Evolutionary conservation across 805 yeast genomes (phyloP).

Genomic region (Blastobotrys americana): DNA sequence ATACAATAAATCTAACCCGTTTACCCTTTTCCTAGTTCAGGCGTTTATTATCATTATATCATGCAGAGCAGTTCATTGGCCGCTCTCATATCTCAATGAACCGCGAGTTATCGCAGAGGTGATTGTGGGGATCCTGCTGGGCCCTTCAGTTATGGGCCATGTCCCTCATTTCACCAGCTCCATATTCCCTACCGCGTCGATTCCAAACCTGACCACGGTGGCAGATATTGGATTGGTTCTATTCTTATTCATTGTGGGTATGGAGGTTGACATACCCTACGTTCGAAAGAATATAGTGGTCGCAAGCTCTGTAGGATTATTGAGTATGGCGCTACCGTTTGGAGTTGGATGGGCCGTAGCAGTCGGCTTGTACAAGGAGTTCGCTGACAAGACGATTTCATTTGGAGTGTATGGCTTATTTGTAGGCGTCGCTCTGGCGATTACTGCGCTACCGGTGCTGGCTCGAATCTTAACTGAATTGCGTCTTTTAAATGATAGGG

Average conservation of each 20-base stretch:
- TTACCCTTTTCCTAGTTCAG: constrained; percentile 65
- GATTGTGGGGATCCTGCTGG: constrained; percentile 64
- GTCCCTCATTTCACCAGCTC: constrained; percentile 58
- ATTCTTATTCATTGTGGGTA: constrained; percentile 67
- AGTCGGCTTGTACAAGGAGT: constrained; percentile 51
- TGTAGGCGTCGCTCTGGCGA: constrained; percentile 75
- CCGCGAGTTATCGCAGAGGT: constrained; percentile 82
- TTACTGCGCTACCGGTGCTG: constrained; percentile 79
- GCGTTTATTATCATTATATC: constrained; percentile 37
- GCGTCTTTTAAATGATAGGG: constrained; percentile 61
- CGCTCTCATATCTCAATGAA: constrained; percentile 55
- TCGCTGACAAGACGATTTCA: constrained; percentile 35
- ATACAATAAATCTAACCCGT: constrained; percentile 51
- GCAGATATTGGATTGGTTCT: constrained; percentile 72
- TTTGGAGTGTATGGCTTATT: constrained; percentile 75
- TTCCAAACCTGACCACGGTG: constrained; percentile 55
- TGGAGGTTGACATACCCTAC: constrained; percentile 67
- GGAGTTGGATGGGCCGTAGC: constrained; percentile 71
- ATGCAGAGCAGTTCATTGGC: constrained; percentile 55
- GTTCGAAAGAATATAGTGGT: constrained; percentile 52
- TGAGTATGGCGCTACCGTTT: constrained; percentile 72
- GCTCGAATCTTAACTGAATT: constrained; percentile 73
- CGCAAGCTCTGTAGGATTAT: constrained; percentile 61
- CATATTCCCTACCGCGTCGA: constrained; percentile 58
- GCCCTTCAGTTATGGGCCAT: constrained; percentile 64